Conservation (phyloP, 768 basidiomycete species). For the Leccinum subgranulosum region DNA sequence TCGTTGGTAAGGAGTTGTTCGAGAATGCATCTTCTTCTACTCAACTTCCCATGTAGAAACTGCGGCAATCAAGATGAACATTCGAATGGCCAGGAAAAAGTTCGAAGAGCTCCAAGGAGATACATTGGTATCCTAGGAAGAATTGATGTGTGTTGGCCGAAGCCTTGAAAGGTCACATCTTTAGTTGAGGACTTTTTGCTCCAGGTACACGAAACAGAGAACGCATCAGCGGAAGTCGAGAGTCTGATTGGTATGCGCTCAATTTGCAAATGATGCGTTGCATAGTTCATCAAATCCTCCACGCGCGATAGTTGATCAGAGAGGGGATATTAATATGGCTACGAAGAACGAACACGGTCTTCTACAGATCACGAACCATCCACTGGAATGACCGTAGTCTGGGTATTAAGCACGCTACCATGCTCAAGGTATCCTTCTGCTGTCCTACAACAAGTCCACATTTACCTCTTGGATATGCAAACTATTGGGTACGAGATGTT, state of each 20-base stretch:
- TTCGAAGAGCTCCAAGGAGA: conserved; percentile 88
- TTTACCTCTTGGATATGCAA: conserved; percentile 42
- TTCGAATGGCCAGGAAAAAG: conserved; percentile 79
- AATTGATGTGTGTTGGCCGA: not conserved
- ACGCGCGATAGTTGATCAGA: not conserved
- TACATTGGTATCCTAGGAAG: conserved; percentile 39
- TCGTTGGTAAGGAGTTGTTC: conserved; percentile 58
- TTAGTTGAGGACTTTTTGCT: not conserved
- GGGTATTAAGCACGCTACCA: conserved; percentile 9
- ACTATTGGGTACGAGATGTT: conserved; percentile 43
- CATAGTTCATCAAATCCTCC: not conserved
- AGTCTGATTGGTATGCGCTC: not conserved
- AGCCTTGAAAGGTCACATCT: not conserved
- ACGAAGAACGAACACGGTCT: not conserved
- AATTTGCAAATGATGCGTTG: not conserved
- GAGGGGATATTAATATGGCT: not conserved
- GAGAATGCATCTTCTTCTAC: not conserved
- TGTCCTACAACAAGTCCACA: conserved; percentile 42
- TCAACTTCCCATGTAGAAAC: conserved; percentile 56
- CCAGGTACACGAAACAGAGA: not conserved
- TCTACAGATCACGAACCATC: not conserved
- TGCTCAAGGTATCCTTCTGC: not conserved
- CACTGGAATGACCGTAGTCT: conserved; percentile 7
- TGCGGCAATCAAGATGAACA: conserved; percentile 83
- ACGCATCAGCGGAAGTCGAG: not conserved